phyloP scores from a whole-genome alignment of 2,329 filamentous ascomycete genomes.

The Alternaria triticimaculans region DNA sequence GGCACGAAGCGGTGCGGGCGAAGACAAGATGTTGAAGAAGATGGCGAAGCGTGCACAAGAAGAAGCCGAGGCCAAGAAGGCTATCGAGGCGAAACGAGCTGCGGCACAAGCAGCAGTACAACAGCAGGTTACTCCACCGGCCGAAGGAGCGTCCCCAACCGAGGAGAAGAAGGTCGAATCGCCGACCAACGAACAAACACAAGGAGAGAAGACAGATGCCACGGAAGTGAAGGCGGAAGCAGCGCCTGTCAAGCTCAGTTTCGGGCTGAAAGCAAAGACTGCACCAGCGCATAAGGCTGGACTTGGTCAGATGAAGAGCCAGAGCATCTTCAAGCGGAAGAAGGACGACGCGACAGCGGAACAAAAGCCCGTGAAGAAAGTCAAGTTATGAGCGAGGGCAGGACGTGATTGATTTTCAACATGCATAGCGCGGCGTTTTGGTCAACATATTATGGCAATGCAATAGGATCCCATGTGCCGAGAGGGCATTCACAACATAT shows the following conservation, averaged over 20 bases:
- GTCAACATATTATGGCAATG: neutral
- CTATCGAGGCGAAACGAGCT: constrained; percentile 52
- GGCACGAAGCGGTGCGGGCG: constrained; percentile 87
- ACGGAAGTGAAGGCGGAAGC: constrained; percentile 47
- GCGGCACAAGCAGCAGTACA: constrained; percentile 45
- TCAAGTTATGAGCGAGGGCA: constrained; percentile 33
- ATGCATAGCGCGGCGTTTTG: constrained; percentile 33
- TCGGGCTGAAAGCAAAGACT: constrained; percentile 20
- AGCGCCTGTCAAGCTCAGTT: constrained; percentile 34
- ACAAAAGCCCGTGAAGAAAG: constrained; percentile 42
- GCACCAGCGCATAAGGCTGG: constrained; percentile 35
- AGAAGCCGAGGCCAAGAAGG: constrained; percentile 53
- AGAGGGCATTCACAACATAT: neutral
- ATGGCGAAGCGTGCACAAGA: constrained; percentile 80
- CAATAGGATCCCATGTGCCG: neutral
- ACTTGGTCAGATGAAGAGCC: constrained; percentile 43
- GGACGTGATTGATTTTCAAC: neutral
- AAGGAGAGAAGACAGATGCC: constrained; percentile 74
- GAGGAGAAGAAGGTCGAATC: constrained; percentile 53
- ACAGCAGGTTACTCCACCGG: constrained; percentile 44
- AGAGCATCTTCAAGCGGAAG: constrained; percentile 48
- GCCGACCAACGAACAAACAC: constrained; percentile 78
- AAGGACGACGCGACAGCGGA: constrained; percentile 31
- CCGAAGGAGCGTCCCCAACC: constrained; percentile 34
- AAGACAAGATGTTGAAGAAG: constrained; percentile 80